phyloP scores from a whole-genome alignment of 768 basidiomycete genomes.

The Russula virescens region DNA sequence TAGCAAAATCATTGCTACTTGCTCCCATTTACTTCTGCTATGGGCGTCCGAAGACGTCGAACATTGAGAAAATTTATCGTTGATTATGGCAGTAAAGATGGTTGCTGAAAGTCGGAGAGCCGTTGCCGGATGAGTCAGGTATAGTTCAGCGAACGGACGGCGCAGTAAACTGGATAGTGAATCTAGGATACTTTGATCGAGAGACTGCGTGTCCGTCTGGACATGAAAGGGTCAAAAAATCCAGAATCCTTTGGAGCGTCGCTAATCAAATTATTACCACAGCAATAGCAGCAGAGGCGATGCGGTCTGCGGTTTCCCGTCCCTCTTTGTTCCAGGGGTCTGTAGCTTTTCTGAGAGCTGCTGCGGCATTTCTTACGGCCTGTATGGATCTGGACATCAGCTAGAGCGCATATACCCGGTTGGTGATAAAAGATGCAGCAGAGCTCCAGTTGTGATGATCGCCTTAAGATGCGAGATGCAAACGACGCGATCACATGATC shows the following conservation, averaged over 20 bases:
- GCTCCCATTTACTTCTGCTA: conserved; percentile 18
- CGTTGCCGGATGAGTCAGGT: conserved; percentile 13
- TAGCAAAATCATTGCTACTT: conserved; percentile 14
- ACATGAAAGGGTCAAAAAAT: neutral
- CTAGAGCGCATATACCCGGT: conserved; percentile 14
- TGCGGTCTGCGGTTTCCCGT: conserved; percentile 14
- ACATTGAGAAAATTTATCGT: conserved; percentile 11
- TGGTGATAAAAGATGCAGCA: no score
- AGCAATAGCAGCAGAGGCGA: conserved; percentile 9
- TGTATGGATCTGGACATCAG: conserved; percentile 10
- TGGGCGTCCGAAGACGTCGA: neutral
- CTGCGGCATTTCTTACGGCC: conserved; percentile 10
- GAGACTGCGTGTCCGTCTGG: neutral
- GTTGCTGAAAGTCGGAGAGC: conserved; percentile 22
- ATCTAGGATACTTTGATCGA: neutral
- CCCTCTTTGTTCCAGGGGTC: conserved; percentile 24
- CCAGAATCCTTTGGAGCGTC: neutral
- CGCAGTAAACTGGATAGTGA: conserved; percentile 14
- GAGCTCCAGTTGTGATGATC: no score
- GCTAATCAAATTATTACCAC: conserved; percentile 14
- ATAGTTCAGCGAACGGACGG: conserved; percentile 17
- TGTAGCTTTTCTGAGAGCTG: conserved; percentile 21
- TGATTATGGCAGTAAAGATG: conserved; percentile 14
- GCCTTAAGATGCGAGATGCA: no score
- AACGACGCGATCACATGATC: no score